Evolutionary conservation across 129 eudicot species (phyloP).

Genomic region (Daucus carota): DNA sequence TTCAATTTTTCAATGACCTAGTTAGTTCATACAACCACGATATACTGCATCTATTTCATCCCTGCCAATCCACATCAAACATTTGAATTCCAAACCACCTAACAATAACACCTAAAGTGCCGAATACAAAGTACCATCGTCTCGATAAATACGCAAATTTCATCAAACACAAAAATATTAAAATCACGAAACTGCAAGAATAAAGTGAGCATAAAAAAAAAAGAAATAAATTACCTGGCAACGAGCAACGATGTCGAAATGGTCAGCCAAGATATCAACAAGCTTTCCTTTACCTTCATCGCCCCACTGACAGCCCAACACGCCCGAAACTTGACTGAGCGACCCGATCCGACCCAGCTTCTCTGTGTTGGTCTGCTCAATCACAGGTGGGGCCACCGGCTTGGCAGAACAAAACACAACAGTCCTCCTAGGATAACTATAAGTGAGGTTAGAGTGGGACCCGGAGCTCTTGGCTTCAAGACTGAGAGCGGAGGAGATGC

Average conservation of each 20-base stretch:
- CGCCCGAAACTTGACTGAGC: constrained; percentile 80
- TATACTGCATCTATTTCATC: background rate
- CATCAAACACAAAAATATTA: background rate
- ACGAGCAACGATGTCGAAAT: constrained; percentile 87
- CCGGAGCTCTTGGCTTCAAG: constrained; percentile 24
- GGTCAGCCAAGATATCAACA: constrained; percentile 78
- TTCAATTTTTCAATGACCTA: no score
- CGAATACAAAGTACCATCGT: background rate
- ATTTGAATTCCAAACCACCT: background rate
- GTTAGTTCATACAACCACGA: no score
- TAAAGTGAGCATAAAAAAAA: background rate
- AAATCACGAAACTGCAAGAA: background rate
- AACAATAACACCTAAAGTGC: background rate
- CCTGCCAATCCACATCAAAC: background rate
- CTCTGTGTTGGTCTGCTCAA: constrained; percentile 22
- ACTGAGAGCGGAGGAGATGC: constrained; percentile 17
- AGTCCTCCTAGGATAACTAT: background rate
- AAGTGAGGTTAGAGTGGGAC: background rate
- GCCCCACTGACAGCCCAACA: constrained; percentile 96
- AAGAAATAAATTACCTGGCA: constrained; percentile 47
- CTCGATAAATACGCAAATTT: no score
- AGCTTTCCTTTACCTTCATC: constrained; percentile 99
- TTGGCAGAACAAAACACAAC: background rate
- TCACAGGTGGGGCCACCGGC: constrained; percentile 8
- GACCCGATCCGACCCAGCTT: constrained; percentile 50